These are phyloP conservation scores for Sedum album DNA, from an alignment of 164 flowering plant genomes.

Conservation along the genomic window DNA sequence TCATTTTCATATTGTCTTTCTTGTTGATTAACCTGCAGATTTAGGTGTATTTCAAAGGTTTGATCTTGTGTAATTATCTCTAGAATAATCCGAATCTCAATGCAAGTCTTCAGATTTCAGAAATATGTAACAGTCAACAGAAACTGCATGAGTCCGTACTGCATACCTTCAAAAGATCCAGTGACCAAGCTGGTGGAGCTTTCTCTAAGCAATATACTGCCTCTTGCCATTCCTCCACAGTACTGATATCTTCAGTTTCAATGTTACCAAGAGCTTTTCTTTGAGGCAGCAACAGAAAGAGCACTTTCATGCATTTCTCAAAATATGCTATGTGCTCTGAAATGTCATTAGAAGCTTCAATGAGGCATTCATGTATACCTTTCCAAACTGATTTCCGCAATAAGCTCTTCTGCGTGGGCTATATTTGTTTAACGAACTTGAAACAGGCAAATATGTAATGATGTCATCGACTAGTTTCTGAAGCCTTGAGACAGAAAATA, in stretches of 20 bases:
- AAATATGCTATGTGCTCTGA: conserved; percentile 30
- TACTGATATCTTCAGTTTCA: conserved; percentile 14
- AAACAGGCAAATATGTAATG: conserved; percentile 31
- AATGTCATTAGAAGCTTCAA: conserved; percentile 32
- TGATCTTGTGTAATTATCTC: conserved; percentile 2
- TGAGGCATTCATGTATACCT: conserved; percentile 50
- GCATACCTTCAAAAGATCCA: conserved; percentile 62
- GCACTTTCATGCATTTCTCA: conserved; percentile 62
- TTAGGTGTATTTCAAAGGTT: background rate
- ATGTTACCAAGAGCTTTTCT: conserved; percentile 18
- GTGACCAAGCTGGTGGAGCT: conserved; percentile 49
- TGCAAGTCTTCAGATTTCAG: background rate
- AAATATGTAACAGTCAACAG: background rate
- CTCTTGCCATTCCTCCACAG: conserved; percentile 54
- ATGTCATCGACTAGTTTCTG: conserved; percentile 61
- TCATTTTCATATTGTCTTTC: conserved; percentile 22
- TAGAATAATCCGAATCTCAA: background rate
- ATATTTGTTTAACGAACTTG: conserved; percentile 25
- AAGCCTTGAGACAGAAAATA: conserved; percentile 65
- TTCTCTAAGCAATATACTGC: conserved; percentile 65
- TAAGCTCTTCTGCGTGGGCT: conserved; percentile 27
- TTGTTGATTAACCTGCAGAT: conserved; percentile 33
- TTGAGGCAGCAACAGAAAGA: conserved; percentile 54
- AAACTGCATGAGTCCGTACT: background rate
- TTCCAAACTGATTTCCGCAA: conserved; percentile 75